Evolutionary conservation across 2,329 filamentous ascomycete species (phyloP).

Genomic region (Nigrospora sphaerica): DNA sequence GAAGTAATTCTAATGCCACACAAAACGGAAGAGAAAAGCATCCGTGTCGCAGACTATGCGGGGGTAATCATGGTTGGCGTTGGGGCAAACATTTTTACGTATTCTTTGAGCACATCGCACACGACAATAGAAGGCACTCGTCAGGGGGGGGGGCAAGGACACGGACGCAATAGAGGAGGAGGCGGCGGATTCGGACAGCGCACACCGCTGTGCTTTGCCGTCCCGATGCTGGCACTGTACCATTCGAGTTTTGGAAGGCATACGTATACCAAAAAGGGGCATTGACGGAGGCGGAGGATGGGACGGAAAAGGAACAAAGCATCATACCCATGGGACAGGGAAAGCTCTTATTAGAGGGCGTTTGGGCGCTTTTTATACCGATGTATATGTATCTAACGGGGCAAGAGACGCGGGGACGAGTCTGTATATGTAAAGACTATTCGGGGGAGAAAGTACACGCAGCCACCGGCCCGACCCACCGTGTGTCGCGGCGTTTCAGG

Average conservation of each 20-base stretch:
- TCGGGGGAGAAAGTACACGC: too few species aligned
- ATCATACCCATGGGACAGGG: neutral
- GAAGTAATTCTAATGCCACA: neutral
- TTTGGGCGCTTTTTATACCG: neutral
- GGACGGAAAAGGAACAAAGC: neutral
- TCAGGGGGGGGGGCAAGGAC: neutral
- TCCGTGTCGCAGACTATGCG: neutral
- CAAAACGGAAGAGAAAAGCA: neutral
- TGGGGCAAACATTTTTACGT: neutral
- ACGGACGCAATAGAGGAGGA: neutral
- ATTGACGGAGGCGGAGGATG: too few species aligned
- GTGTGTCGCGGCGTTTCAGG: too few species aligned
- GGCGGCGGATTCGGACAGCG: neutral
- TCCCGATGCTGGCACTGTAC: neutral
- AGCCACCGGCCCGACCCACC: too few species aligned
- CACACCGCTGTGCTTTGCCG: neutral
- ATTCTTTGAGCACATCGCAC: neutral
- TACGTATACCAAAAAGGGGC: too few species aligned
- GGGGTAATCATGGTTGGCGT: too few species aligned
- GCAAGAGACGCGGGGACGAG: too few species aligned
- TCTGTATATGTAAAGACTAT: too few species aligned
- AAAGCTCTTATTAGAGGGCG: conserved; percentile 1
- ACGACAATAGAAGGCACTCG: too few species aligned
- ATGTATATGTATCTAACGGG: too few species aligned
- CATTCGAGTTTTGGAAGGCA: neutral